These are phyloP conservation scores for Fusarium zealandicum DNA, from an alignment of 2,329 filamentous ascomycete species.

Conservation along the genomic window DNA sequence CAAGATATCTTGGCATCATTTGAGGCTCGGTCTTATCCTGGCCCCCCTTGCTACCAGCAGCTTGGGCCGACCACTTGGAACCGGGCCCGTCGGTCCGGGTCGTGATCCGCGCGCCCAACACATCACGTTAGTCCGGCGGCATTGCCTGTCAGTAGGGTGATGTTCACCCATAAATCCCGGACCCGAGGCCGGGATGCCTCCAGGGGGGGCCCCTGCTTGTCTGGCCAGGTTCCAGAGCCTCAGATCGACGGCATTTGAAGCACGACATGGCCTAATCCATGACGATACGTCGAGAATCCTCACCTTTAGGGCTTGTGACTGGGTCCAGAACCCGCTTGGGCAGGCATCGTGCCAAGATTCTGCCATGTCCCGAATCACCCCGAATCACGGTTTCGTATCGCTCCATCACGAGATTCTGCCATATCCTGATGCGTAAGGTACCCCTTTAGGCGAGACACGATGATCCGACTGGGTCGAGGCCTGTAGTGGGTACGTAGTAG, in stretches of 20 bases:
- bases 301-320: not conserved
- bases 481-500: not conserved
- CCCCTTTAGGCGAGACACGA: constrained; percentile 24
- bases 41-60: not conserved
- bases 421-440: constrained; percentile 27
- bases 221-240: constrained; percentile 22
- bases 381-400: constrained; percentile 21
- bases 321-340: constrained; percentile 20
- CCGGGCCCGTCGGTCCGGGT: constrained; percentile 29
- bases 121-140: constrained; percentile 29
- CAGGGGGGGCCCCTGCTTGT: constrained; percentile 7
- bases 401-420: constrained; percentile 32
- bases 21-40: constrained; percentile 41
- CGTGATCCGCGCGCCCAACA: constrained; percentile 21
- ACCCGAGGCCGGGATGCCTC: not conserved
- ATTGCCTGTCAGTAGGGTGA: constrained; percentile 13
- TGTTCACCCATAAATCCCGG: constrained; percentile 11
- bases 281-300: not conserved
- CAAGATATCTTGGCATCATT: constrained; percentile 20
- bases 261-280: constrained; percentile 4
- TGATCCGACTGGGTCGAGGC: constrained; percentile 13
- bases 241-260: constrained; percentile 33
- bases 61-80: constrained; percentile 25
- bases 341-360: constrained; percentile 16
- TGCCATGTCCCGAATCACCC: constrained; percentile 10